These are phyloP conservation scores for Monosporascus sp. DNA, from an alignment of 2,329 filamentous ascomycete species.

Conservation along the genomic window DNA sequence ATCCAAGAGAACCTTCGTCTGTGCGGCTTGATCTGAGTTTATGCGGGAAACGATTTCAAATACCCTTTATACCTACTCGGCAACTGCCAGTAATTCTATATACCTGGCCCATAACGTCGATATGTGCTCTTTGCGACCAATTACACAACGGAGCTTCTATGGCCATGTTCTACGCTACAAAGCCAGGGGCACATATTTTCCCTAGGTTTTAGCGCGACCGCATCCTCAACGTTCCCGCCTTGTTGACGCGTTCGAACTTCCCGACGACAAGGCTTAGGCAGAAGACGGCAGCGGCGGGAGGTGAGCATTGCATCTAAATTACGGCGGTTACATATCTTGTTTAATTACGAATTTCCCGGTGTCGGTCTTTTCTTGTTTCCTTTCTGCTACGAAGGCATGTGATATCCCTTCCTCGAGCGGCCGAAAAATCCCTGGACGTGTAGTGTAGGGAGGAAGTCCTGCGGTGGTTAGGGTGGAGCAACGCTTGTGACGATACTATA, in stretches of 20 bases:
- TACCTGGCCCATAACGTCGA: conserved; percentile 27
- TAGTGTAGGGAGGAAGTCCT: background rate
- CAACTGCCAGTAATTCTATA: conserved; percentile 25
- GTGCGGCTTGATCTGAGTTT: conserved; percentile 85
- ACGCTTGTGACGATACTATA: conserved; percentile 3
- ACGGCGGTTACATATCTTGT: conserved; percentile 45
- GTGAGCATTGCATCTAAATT: conserved; percentile 24
- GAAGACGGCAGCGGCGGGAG: conserved; percentile 11
- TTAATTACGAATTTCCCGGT: conserved; percentile 40
- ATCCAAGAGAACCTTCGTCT: conserved; percentile 98
- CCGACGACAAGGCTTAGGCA: conserved; percentile 17
- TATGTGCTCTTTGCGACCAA: conserved; percentile 20
- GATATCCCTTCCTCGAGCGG: conserved; percentile 18
- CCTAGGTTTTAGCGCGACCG: conserved; percentile 17
- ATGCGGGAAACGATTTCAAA: conserved; percentile 9
- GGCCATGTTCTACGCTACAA: conserved; percentile 23
- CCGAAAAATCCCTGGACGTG: conserved; percentile 15
- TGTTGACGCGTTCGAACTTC: conserved; percentile 16
- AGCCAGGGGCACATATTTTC: conserved; percentile 13
- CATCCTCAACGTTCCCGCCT: conserved; percentile 11
- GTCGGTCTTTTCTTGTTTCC: conserved; percentile 22
- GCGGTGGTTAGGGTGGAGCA: background rate
- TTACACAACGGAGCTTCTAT: conserved; percentile 21
- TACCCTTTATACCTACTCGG: conserved; percentile 19
- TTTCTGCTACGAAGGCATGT: conserved; percentile 17